Evolutionary conservation across 225 moss, liverwort and hornwort genomes (phyloP), one percentile per base, ranked within the genome.

Genomic region (Takakia lepidozioides): DNA sequence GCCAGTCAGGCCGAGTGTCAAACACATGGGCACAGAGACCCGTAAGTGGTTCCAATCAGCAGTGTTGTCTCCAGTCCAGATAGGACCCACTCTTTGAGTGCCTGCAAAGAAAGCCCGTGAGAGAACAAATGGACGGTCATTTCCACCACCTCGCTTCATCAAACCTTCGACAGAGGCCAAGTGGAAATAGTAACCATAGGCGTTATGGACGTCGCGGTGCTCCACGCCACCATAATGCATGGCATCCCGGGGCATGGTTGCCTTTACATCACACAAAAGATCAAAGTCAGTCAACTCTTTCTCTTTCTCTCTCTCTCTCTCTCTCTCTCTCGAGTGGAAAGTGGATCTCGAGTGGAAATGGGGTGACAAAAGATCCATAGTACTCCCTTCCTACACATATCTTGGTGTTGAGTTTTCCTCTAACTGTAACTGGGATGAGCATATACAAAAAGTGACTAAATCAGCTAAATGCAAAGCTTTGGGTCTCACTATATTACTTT

Each of bases 141-240:
- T 91, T 55, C 87, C 82, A 23, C 61, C 66, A 52, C 65, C 83
- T 45, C 98, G 75, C 55, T 73, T 76, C 35, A 81, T 29, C 22
- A 91, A 71, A 38, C 98, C 98, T 67, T 87, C 81, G 9, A 67
- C 63, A 8, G 83, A 73, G 32, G 83, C 98, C 98, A 98, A 78
- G 61, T 98, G 98, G 52, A 68, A 98, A 44, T 87, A 98, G 28
- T 83, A 98, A 37, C 98, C 98, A 58, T 91, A 91, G 18, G 70
- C 98, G 68, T 98, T 98, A 56, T 98, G 98, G 38, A 98, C 76
- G 64, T 98, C 91, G 48, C 98, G 78, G 76, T 98, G 87, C 48
- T 98, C 98, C 65, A 91, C 91, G 9, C 60, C 64, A 46, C 83
- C 81, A 55, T 27, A 29, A 51, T 98, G 98, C 52, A 98, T 18